phyloP scores from a whole-genome alignment of 2,329 filamentous ascomycete genomes.

The Tolypocladium cylindrosporum region DNA sequence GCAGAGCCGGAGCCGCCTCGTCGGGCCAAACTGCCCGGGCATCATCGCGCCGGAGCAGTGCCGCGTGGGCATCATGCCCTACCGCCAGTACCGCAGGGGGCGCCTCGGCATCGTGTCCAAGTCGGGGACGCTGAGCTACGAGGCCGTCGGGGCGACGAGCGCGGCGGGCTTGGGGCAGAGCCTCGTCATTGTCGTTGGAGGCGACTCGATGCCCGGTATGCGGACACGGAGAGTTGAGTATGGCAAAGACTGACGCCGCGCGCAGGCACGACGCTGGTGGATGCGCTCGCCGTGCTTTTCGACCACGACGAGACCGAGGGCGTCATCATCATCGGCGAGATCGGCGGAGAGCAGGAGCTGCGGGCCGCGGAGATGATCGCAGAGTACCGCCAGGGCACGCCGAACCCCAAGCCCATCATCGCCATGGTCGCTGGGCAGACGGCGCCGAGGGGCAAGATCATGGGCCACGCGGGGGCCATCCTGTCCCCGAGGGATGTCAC shows the following conservation, averaged over 20 bases:
- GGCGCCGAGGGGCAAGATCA: conserved; percentile 50
- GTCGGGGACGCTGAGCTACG: conserved; percentile 71
- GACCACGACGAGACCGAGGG: conserved; percentile 58
- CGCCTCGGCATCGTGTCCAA: conserved; percentile 70
- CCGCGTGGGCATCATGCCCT: conserved; percentile 30
- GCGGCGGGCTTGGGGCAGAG: conserved; percentile 68
- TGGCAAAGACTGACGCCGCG: neutral
- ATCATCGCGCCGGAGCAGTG: conserved; percentile 69
- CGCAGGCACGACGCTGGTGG: conserved; percentile 54
- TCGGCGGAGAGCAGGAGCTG: conserved; percentile 60
- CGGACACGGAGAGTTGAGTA: too few relatives aligned
- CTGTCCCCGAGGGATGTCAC: conserved; percentile 18
- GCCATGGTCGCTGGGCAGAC: conserved; percentile 56
- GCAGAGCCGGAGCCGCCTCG: conserved; percentile 61
- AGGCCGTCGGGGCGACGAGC: conserved; percentile 66
- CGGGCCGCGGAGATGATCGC: conserved; percentile 62
- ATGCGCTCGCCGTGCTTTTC: conserved; percentile 59
- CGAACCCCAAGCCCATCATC: conserved; percentile 53
- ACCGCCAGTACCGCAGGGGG: conserved; percentile 38
- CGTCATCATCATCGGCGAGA: conserved; percentile 63
- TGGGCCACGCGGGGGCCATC: conserved; percentile 67
- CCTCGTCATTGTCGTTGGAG: conserved; percentile 67
- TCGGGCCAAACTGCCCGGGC: conserved; percentile 73
- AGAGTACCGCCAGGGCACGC: conserved; percentile 46
- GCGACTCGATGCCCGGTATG: conserved; percentile 58